A percentile compares a stretch with the other conserved stretches of the same genome.
Evolutionary conservation across 331 rosid species (phyloP).

Genomic region (Stylosanthes scabra): DNA sequence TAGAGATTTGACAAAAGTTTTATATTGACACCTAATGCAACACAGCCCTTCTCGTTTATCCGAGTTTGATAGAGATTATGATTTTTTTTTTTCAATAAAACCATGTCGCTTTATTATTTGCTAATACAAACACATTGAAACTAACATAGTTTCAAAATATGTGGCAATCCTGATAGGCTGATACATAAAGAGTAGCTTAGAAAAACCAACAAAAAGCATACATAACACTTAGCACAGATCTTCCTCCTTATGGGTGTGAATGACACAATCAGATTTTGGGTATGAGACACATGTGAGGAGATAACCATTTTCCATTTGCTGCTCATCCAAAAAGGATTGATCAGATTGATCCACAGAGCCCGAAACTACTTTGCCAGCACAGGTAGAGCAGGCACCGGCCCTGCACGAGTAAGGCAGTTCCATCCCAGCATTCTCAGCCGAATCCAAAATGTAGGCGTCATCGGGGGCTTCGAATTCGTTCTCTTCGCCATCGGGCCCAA

Average conservation of each 20-base stretch:
- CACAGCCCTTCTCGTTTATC: no score
- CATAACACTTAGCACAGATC: constrained; percentile 48
- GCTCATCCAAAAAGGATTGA: constrained; percentile 64
- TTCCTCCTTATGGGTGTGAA: constrained; percentile 69
- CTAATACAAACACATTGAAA: background rate
- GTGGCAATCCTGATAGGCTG: background rate
- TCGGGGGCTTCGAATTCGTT: constrained; percentile 70
- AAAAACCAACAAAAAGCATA: constrained; percentile 11
- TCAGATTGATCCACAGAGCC: constrained; percentile 73
- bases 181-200: constrained; percentile 1
- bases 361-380: constrained; percentile 55
- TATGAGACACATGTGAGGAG: constrained; percentile 69
- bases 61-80: no score
- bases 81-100: no score
- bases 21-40: no score
- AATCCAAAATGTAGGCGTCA: constrained; percentile 65
- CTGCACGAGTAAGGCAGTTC: constrained; percentile 77
- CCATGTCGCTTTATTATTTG: no score
- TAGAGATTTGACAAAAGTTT: no score
- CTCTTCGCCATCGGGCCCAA: constrained; percentile 68
- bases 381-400: constrained; percentile 87
- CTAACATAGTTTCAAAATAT: constrained; percentile 23
- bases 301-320: constrained; percentile 58
- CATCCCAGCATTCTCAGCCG: constrained; percentile 75
- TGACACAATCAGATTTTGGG: constrained; percentile 65